A percentile compares a stretch with the other conserved stretches of the same genome.
phyloP scores from a whole-genome alignment of 179 eudicot species.

The Beta corolliflora region DNA sequence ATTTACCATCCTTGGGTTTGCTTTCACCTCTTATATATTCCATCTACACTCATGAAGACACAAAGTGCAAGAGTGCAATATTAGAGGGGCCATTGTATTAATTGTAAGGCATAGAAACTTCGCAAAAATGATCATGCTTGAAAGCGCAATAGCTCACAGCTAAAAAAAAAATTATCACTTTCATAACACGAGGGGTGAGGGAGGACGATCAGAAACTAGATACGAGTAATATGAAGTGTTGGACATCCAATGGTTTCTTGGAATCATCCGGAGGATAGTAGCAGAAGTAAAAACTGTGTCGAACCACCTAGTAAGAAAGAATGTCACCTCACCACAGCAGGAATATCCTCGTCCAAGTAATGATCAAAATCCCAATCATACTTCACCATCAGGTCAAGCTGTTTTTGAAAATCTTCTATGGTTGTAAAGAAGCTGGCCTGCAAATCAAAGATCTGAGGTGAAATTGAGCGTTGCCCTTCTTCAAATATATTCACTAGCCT shows the following conservation, averaged over 20 bases:
- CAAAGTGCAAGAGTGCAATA: background rate
- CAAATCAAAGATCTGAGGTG: conserved; percentile 79
- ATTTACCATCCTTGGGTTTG: conserved; percentile 80
- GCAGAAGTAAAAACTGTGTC: background rate
- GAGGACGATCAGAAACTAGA: background rate
- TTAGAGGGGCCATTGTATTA: conserved; percentile 4
- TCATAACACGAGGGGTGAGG: background rate
- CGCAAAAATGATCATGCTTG: background rate
- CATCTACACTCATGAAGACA: conserved; percentile 53
- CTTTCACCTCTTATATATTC: conserved; percentile 75
- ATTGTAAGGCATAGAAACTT: background rate
- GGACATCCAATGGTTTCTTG: too few relatives aligned
- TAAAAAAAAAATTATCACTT: background rate
- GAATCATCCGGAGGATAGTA: background rate
- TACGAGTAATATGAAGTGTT: too few relatives aligned
- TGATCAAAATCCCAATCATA: conserved; percentile 98
- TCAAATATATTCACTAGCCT: conserved; percentile 80
- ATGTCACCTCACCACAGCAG: conserved; percentile 99
- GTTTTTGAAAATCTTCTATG: conserved; percentile 88
- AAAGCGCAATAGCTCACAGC: background rate
- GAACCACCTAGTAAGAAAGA: conserved; percentile 37
- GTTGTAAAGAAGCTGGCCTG: conserved; percentile 73
- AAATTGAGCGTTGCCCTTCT: conserved; percentile 81
- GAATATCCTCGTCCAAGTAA: conserved; percentile 93
- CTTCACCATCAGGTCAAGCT: conserved; percentile 83